Base-by-base conservation (phyloP, 2,329 filamentous ascomycete species). In the Metarhizium humberi region DNA sequence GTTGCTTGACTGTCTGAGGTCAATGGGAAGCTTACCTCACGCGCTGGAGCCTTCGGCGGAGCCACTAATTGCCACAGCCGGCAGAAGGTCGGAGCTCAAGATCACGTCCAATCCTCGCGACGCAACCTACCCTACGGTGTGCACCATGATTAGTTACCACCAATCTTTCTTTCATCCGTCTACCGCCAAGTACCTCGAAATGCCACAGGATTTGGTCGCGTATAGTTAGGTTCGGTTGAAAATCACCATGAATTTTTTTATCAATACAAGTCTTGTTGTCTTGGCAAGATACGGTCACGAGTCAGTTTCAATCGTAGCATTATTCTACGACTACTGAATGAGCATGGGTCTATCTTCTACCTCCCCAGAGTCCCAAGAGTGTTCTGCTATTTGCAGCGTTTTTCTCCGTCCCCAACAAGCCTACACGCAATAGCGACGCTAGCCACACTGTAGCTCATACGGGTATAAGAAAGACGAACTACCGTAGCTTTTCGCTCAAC, bases 11-110 rank as follows among this genome's bases (percentile, higher is more conserved):
- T 16, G 42, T 50, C 13, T 14, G n/a, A 7, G 43, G 8, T 54
- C 55, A 49, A 54, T 54, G 50, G 63, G 57, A 63, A 71, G 71
- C 71, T 73, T 72, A 72, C 70, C 70, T 73, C 70, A 72, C 66
- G 64, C 62, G 64, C 61, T 70, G 69, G 63, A 72, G 68, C 69
- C 69, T 70, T 69, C 63, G 58, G 58, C 55, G 59, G 54, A 54
- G 34, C 43, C 55, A 55, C 50, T 25, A 20, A 45, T 25, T 38
- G 49, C 56, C 54, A 54, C 45, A 51, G 36, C 36, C 68, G 69
- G 69, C 57, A 65, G 63, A 71, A 69, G 48, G 52, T 70, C 69
- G 69, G 67, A 47, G 55, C 51, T 58, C 34, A 25, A 25, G 25
- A 25, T 25, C 25, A 25, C 25, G 25, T 36, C 34, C 34, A 8